phyloP scores from a whole-genome alignment of 2,329 filamentous ascomycete genomes.

The Fusarium globosum region DNA sequence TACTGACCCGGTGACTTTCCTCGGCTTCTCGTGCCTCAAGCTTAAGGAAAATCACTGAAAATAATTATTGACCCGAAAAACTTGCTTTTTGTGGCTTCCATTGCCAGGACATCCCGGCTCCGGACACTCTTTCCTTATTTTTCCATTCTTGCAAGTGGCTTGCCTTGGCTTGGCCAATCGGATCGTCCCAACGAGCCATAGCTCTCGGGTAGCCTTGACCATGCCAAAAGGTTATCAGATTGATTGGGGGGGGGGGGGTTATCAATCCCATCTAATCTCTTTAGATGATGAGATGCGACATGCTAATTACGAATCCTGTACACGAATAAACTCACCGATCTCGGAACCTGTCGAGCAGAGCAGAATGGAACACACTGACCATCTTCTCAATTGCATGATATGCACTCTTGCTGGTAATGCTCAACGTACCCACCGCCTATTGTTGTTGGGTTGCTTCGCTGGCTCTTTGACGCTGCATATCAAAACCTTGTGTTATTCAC shows the following conservation, averaged over 20 bases:
- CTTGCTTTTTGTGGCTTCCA: not conserved
- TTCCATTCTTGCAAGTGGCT: not conserved
- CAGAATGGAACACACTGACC: not conserved
- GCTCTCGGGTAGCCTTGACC: slow-evolving; percentile 8
- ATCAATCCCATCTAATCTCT: slow-evolving; percentile 49
- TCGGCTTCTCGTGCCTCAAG: not conserved
- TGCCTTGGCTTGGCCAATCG: slow-evolving; percentile 29
- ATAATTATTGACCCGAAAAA: not conserved
- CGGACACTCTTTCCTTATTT: slow-evolving; percentile 13
- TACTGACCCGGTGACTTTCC: not conserved
- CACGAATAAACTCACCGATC: slow-evolving; percentile 27
- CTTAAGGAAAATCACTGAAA: not conserved
- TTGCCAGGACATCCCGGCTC: not conserved
- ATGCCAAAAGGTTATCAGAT: slow-evolving; percentile 34
- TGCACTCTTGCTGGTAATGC: not conserved
- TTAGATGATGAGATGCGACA: slow-evolving; percentile 18
- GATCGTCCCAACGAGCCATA: slow-evolving; percentile 18
- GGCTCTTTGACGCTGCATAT: slow-evolving; percentile 8
- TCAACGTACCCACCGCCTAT: slow-evolving; percentile 3
- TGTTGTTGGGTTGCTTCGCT: slow-evolving; percentile 13
- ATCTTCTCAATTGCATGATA: not conserved
- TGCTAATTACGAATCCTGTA: slow-evolving; percentile 1
- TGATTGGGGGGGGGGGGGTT: slow-evolving; percentile 23
- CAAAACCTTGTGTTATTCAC: not conserved
- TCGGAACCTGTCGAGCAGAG: slow-evolving; percentile 23